Evolutionary conservation across 2,329 filamentous ascomycete species (phyloP).

Genomic region (Arachnopeziza araneosa): DNA sequence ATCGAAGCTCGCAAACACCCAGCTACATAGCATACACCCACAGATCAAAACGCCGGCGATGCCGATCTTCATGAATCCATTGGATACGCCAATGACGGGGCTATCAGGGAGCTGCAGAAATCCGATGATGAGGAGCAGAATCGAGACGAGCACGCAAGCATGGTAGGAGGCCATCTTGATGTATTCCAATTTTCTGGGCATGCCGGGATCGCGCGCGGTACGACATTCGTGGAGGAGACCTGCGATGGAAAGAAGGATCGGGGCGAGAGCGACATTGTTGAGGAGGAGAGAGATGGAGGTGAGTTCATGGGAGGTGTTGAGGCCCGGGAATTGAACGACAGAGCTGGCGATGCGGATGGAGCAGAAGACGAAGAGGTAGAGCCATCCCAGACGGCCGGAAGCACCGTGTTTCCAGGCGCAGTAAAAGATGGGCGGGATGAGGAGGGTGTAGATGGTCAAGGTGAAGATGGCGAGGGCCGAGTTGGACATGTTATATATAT

Average conservation of each 20-base stretch:
- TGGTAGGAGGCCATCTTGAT: conserved; percentile 2
- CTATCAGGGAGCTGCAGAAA: not conserved
- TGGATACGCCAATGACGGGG: not conserved
- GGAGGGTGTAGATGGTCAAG: conserved; percentile 3
- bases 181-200: conserved; percentile 4
- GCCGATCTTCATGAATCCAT: not conserved
- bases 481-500: not conserved
- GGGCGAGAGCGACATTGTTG: conserved; percentile 17
- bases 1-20: not conserved
- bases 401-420: conserved; percentile 32
- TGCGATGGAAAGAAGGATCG: conserved; percentile 15
- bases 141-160: not conserved
- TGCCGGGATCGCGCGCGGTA: not conserved
- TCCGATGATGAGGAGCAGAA: conserved; percentile 2
- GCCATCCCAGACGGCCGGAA: conserved; percentile 35
- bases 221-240: conserved; percentile 19
- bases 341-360: conserved; percentile 33
- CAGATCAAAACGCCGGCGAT: not conserved
- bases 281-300: conserved; percentile 7
- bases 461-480: not conserved
- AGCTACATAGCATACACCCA: not conserved
- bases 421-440: conserved; percentile 30
- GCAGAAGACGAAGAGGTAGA: conserved; percentile 35
- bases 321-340: conserved; percentile 25
- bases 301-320: conserved; percentile 6